These are phyloP conservation scores for Spergularia bocconei DNA, from an alignment of 148 eudicot genomes.

Conservation along the genomic window DNA sequence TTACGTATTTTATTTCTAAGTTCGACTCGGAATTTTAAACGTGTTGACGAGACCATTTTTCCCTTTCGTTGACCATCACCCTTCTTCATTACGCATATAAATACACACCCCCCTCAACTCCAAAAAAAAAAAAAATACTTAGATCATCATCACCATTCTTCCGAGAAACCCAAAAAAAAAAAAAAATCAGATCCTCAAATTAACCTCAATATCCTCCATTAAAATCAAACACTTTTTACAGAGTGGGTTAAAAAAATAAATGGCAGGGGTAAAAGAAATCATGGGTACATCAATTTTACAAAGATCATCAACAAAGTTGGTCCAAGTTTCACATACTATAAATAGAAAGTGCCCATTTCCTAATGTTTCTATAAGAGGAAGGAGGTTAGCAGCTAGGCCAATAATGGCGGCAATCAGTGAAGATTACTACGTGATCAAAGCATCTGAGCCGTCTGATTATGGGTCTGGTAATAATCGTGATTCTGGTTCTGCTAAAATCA, in stretches of 20 bases:
- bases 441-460: conserved; percentile 18
- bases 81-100: neutral
- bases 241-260: neutral
- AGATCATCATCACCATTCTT: neutral
- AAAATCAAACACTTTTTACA: neutral
- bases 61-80: conserved; percentile 4
- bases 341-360: conserved; percentile 18
- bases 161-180: neutral
- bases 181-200: neutral
- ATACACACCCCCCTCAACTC: conserved; percentile 17
- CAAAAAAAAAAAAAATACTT: neutral
- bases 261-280: conserved; percentile 42
- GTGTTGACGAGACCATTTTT: conserved; percentile 29
- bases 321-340: conserved; percentile 4
- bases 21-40: conserved; percentile 18
- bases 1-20: neutral
- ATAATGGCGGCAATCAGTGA: conserved; percentile 64
- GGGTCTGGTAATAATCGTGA: conserved; percentile 2
- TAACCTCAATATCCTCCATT: neutral
- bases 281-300: conserved; percentile 36
- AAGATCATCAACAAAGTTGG: conserved; percentile 28
- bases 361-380: neutral
- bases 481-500: conserved; percentile 42
- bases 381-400: conserved; percentile 18
- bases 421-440: conserved; percentile 37